phyloP scores from a whole-genome alignment of 2,329 filamentous ascomycete species.

The Ophiosphaerella narmari region DNA sequence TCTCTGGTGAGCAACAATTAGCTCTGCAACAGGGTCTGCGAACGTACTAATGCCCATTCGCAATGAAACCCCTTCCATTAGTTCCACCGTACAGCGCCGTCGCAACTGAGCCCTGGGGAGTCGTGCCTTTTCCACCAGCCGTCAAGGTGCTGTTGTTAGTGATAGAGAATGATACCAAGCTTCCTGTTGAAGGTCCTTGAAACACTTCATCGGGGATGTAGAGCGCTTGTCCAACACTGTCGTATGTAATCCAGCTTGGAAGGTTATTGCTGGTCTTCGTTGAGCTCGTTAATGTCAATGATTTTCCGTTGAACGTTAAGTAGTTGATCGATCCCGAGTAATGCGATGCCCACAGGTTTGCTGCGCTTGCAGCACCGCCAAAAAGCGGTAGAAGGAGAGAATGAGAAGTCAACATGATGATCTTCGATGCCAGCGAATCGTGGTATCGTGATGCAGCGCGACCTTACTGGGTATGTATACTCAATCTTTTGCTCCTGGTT shows the following conservation, averaged over 20 bases:
- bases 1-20: neutral
- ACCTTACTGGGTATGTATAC: constrained; percentile 13
- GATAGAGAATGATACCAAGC: constrained; percentile 29
- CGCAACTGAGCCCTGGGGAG: constrained; percentile 31
- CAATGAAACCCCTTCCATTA: constrained; percentile 37
- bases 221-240: constrained; percentile 27
- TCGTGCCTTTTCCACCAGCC: constrained; percentile 25
- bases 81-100: constrained; percentile 34
- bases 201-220: constrained; percentile 38
- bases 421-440: neutral
- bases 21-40: neutral
- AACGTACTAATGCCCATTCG: constrained; percentile 39
- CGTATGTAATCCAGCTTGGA: constrained; percentile 40
- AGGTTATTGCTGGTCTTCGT: constrained; percentile 27
- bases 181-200: constrained; percentile 19
- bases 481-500: constrained; percentile 1
- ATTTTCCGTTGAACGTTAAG: constrained; percentile 29
- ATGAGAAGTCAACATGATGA: constrained; percentile 28
- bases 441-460: neutral
- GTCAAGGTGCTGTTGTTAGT: constrained; percentile 32
- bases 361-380: constrained; percentile 28
- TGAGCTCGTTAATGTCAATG: constrained; percentile 25
- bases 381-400: constrained; percentile 32
- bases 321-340: constrained; percentile 38
- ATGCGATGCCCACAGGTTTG: constrained; percentile 36